Base-by-base conservation (phyloP, 805 yeast species). In the Candida adriatica region DNA sequence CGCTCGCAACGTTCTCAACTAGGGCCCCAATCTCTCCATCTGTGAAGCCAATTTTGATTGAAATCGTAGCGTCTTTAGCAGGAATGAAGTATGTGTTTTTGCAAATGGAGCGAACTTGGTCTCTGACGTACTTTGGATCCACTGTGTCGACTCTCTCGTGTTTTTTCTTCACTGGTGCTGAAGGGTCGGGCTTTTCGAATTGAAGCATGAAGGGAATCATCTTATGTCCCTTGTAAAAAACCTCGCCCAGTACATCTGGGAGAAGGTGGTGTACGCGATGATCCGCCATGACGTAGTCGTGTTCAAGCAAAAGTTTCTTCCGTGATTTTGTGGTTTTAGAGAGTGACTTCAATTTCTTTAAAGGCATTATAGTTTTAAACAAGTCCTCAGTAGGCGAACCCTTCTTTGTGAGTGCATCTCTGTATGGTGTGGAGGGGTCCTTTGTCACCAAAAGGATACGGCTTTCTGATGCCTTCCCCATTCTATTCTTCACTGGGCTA, bases 281-380 rank as follows among this genome's bases (percentile, higher is more conserved):
- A 53, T 85, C 94, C 5, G 79, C 76, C 8, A 84, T 60, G 3
- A 85, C 64, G 17, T 79, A 45, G 46, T 84, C 94, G 49, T 68
- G 75, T 24, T 79, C 83, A 35, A 70, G 67, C 44, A 60, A 73
- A 1, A 77, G 43, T 29, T 66, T 70, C 29, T 62, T 64, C 20
- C 73, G 49, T 16, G 68, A 60, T 30, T 65, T 66, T 11, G 40
- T 34, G 11, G 38, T 16, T 4, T 67, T 55, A 46, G 68, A 73
- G 34, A 79, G 52, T 42, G 70, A 76, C 40, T 71, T 73, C 29
- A 79, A 60, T 10, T 85, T 68, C 13, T 75, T 38, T 16, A 42
- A 17, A 4, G 46, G 46, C 38, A 38, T 32, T 16, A 42, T 42
- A 9, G 38, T 43, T 18, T 37, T 38, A 34, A 42, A 33, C 24